A percentile compares a stretch with the other conserved stretches of the same genome.
phyloP scores from a whole-genome alignment of 192 early-diverging fungal genomes.

The Coemansia sp. region DNA sequence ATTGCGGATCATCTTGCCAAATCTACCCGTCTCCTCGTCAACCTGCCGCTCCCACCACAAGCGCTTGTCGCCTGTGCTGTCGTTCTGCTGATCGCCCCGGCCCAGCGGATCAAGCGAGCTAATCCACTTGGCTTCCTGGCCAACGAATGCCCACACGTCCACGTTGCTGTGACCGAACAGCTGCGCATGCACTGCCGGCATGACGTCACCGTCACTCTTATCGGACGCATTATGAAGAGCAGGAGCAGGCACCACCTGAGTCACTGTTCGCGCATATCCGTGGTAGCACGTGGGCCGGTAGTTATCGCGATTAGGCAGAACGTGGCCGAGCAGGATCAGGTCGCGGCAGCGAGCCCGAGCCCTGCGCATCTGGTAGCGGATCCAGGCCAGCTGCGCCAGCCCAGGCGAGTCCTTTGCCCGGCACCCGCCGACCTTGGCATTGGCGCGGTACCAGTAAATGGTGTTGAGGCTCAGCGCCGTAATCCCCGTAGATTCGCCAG shows the following conservation, averaged over 20 bases:
- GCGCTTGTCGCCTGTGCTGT: slow-evolving; percentile 2
- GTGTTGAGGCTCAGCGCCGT: slow-evolving; percentile 67
- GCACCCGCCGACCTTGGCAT: slow-evolving; percentile 67
- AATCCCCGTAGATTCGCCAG: slow-evolving; percentile 34
- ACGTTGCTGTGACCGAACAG: slow-evolving; percentile 75
- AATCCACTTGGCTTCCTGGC: slow-evolving; percentile 28
- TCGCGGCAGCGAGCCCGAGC: slow-evolving; percentile 49
- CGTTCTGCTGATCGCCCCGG: not conserved
- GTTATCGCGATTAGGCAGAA: slow-evolving; percentile 57
- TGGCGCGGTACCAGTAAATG: slow-evolving; percentile 69
- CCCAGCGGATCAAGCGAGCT: slow-evolving; percentile 8
- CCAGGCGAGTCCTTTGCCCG: slow-evolving; percentile 58
- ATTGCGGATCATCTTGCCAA: slow-evolving; percentile 35
- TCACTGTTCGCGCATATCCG: slow-evolving; percentile 52
- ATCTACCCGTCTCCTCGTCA: slow-evolving; percentile 38
- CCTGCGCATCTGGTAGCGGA: slow-evolving; percentile 58
- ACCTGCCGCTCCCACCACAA: slow-evolving; percentile 41
- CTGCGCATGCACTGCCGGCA: slow-evolving; percentile 53
- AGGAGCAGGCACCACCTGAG: slow-evolving; percentile 26
- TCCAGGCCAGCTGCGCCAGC: slow-evolving; percentile 63
- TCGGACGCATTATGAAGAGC: not conserved
- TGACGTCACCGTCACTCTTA: not conserved
- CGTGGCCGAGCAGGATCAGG: slow-evolving; percentile 66
- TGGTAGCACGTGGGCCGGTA: slow-evolving; percentile 55
- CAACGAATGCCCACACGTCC: slow-evolving; percentile 64